Percentiles rank a stretch among this genome's conserved stretches.
Evolutionary conservation across 2,329 filamentous ascomycete species (phyloP).

Genomic region (Trichoderma sp.): DNA sequence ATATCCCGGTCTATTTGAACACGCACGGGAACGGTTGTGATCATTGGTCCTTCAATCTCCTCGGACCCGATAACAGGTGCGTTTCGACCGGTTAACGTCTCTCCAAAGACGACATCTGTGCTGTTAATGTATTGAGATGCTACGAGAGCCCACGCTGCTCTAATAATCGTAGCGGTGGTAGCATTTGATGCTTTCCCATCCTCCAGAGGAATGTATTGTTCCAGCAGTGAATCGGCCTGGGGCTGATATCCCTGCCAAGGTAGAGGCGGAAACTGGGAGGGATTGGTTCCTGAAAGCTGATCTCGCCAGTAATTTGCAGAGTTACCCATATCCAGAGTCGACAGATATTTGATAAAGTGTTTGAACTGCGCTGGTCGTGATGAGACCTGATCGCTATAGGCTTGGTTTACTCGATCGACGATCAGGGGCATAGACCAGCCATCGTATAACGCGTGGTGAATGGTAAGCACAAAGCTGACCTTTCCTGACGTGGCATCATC

Average conservation of each 20-base stretch:
- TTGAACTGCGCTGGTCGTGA: slow-evolving; percentile 46
- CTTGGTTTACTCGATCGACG: slow-evolving; percentile 49
- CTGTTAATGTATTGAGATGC: slow-evolving; percentile 54
- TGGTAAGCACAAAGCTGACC: slow-evolving; percentile 52
- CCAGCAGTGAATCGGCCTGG: slow-evolving; percentile 53
- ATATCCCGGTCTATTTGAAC: slow-evolving; percentile 39
- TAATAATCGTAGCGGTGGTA: slow-evolving; percentile 57
- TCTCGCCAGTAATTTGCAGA: slow-evolving; percentile 51
- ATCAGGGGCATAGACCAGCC: slow-evolving; percentile 57
- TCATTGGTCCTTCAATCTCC: slow-evolving; percentile 61
- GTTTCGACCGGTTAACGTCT: slow-evolving; percentile 60
- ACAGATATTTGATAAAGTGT: slow-evolving; percentile 52
- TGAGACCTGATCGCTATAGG: slow-evolving; percentile 40
- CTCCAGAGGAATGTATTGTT: slow-evolving; percentile 50
- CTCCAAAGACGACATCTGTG: slow-evolving; percentile 58
- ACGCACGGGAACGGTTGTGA: slow-evolving; percentile 60
- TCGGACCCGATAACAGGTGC: slow-evolving; percentile 50
- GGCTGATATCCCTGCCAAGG: slow-evolving; percentile 51
- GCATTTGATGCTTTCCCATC: slow-evolving; percentile 40
- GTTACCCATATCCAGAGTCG: slow-evolving; percentile 38
- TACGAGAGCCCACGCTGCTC: slow-evolving; percentile 60
- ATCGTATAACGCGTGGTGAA: slow-evolving; percentile 60
- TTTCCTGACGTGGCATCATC: slow-evolving; percentile 34
- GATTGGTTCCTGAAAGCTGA: slow-evolving; percentile 46
- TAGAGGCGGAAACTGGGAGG: slow-evolving; percentile 50